Base-by-base conservation (phyloP, 116 monocot genomes). In the Zostera marina region DNA sequence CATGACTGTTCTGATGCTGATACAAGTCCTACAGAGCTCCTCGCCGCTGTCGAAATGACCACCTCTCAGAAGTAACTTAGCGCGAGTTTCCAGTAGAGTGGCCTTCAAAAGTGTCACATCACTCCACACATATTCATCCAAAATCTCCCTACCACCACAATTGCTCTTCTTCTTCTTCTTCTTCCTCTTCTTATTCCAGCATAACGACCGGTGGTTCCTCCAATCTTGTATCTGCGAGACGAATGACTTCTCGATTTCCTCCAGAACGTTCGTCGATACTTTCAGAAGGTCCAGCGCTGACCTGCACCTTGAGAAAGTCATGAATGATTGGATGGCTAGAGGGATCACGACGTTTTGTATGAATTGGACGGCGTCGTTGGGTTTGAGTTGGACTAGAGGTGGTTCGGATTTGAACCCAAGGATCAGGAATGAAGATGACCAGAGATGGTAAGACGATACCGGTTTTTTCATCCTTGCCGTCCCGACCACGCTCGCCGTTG, bases 1-100 rank as follows among this genome's bases (percentile, higher is more conserved):
- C 86, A 91, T 91, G 42, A 91, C 86, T 16, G 91, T 91, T 62
- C 91, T 72, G 22, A 91, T 91, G 58, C 86, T 91, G 45, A 91
- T 82, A 59, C 86, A 91, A 24, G 91, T 86, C 71, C 91, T 72
- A 65, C 91, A 91, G 9, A 91, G 70, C 65, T 91, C 91, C 52
- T 91, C 91, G 2, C 79, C 91, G 13, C 61, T 77, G 52, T 91
- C 91, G 9, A 91, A 91, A 64, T 76, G 75, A 54, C 91, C 91
- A 48, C 86, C 91, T 70, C 80, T 66, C 41, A 91, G 47, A 49
- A 91, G 54, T 65, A 91, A 49, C 71, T 86, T 91, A 0, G 91
- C 86, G 48, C 91, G 77, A 0, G 86, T 91, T 76, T 86, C 91
- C 8, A 86, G 75, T 71, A 91, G 56, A 7, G 73, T 62, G 5